Percentiles rank a stretch among this genome's conserved stretches.
phyloP scores from a whole-genome alignment of 2,329 filamentous ascomycete genomes.

The Sclerotinia minor region DNA sequence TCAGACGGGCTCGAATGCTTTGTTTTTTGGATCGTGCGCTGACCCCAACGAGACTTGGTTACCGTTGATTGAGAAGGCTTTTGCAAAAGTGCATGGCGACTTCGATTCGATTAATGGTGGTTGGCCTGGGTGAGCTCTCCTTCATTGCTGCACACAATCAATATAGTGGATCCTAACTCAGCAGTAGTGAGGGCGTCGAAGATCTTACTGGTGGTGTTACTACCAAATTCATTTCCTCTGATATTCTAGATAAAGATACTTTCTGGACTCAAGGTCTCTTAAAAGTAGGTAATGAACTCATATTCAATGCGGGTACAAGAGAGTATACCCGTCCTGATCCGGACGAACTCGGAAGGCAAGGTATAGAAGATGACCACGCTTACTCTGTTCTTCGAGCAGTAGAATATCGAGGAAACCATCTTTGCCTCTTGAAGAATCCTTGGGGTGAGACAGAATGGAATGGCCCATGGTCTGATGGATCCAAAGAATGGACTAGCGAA shows the following conservation, averaged over 20 bases:
- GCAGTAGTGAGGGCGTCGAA: slow-evolving; percentile 50
- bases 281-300: slow-evolving; percentile 76
- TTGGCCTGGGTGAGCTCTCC: slow-evolving; percentile 46
- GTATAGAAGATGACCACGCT: slow-evolving; percentile 57
- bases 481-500: slow-evolving; percentile 59
- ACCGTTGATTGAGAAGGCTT: slow-evolving; percentile 76
- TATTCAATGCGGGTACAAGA: slow-evolving; percentile 56
- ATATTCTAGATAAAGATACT: slow-evolving; percentile 73
- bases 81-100: slow-evolving; percentile 80
- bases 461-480: slow-evolving; percentile 48
- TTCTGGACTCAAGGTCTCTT: slow-evolving; percentile 82
- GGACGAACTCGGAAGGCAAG: slow-evolving; percentile 48
- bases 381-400: slow-evolving; percentile 58
- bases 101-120: slow-evolving; percentile 73
- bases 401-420: slow-evolving; percentile 50
- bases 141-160: background rate
- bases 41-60: slow-evolving; percentile 81
- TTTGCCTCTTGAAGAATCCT: slow-evolving; percentile 54
- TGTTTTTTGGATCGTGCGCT: slow-evolving; percentile 74
- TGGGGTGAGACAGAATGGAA: slow-evolving; percentile 63
- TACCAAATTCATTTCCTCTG: slow-evolving; percentile 64
- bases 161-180: background rate
- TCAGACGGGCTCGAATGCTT: slow-evolving; percentile 62
- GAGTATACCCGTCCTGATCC: slow-evolving; percentile 25
- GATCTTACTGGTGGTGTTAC: slow-evolving; percentile 68